Evolutionary conservation across 805 yeast species (phyloP).

Genomic region (Lipomyces yamadae): DNA sequence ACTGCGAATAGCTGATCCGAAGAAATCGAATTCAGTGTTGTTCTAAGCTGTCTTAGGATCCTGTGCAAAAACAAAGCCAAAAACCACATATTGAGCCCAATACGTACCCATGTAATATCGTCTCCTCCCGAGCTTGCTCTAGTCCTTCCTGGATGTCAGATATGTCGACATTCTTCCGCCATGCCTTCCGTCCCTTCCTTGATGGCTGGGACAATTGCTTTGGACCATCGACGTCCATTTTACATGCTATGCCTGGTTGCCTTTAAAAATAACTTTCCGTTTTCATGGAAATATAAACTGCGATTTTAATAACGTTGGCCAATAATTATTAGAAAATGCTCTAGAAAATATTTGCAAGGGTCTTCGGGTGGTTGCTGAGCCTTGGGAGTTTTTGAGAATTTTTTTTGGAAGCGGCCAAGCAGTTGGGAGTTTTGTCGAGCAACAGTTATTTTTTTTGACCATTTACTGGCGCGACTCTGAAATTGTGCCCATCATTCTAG

Average conservation of each 20-base stretch:
- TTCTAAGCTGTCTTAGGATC: conserved; percentile 4
- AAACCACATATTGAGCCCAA: background rate
- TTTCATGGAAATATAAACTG: no score
- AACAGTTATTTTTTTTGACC: background rate
- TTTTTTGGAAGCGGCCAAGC: no score
- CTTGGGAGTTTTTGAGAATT: no score
- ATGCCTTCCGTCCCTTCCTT: conserved; percentile 88
- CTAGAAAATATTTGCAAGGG: no score
- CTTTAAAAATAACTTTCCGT: no score
- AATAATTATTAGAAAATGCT: no score
- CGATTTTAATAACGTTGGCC: background rate
- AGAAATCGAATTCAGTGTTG: conserved; percentile 17
- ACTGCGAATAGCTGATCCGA: conserved; percentile 32
- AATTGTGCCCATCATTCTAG: background rate
- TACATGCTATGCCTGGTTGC: background rate
- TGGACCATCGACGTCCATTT: conserved; percentile 7
- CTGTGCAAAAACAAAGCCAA: background rate
- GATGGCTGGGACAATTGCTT: conserved; percentile 62
- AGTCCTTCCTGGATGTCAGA: conserved; percentile 75
- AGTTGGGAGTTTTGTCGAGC: no score
- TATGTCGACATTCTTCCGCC: conserved; percentile 91
- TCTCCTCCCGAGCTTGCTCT: conserved; percentile 69
- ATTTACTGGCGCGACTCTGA: no score
- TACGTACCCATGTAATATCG: conserved; percentile 48
- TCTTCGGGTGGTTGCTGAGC: no score